Conservation (phyloP, 164 flowering plant genomes). For the Tetracentron sinense region DNA sequence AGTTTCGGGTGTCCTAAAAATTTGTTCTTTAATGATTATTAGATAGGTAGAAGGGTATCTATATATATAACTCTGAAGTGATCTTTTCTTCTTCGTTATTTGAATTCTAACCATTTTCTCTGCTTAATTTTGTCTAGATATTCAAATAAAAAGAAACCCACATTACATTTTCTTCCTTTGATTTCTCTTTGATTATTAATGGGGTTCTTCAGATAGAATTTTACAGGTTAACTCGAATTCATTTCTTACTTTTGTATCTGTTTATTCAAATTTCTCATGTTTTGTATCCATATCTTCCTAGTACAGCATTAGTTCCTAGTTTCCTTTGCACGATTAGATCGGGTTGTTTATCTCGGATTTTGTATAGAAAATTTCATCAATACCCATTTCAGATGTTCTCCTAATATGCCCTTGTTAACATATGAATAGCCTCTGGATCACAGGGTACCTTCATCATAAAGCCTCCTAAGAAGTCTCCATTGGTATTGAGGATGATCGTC, state of each 20-base stretch:
- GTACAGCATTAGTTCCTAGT: neutral
- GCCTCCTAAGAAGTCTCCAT: conserved; percentile 64
- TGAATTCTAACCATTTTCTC: neutral
- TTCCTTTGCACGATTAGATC: neutral
- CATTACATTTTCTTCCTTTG: neutral
- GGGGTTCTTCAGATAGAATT: neutral
- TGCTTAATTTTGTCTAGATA: too few relatives aligned
- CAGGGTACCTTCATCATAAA: conserved; percentile 67
- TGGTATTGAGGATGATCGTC: conserved; percentile 52
- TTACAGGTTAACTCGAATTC: neutral
- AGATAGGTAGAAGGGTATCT: neutral
- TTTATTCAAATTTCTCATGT: too few relatives aligned
- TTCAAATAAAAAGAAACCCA: too few relatives aligned
- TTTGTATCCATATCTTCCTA: too few relatives aligned
- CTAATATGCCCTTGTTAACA: neutral
- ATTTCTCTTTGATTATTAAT: neutral
- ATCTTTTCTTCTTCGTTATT: neutral
- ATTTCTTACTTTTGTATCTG: neutral
- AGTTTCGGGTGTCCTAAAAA: neutral
- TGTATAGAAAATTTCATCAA: neutral
- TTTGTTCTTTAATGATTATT: neutral
- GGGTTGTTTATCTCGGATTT: neutral
- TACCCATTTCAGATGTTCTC: neutral
- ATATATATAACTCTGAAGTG: too few relatives aligned
- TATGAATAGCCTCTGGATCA: conserved; percentile 5